These are phyloP conservation scores for Oxyria digyna DNA, from an alignment of 148 eudicot genomes.

Conservation along the genomic window DNA sequence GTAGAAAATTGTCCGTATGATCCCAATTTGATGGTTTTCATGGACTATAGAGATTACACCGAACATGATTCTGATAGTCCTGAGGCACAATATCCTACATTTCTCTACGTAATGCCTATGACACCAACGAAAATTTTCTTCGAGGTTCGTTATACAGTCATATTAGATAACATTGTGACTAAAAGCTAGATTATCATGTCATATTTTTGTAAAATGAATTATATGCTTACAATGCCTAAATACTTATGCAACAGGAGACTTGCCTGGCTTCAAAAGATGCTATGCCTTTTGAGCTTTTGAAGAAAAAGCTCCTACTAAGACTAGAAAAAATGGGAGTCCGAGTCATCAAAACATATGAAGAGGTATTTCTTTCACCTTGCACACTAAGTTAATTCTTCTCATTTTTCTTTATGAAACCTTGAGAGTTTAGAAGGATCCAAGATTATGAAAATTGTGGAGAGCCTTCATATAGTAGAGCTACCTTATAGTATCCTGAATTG, in stretches of 20 bases:
- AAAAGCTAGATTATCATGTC: neutral
- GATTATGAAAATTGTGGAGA: neutral
- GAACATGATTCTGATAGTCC: conserved; percentile 30
- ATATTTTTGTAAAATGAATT: neutral
- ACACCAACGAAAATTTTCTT: conserved; percentile 87
- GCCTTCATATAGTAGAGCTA: neutral
- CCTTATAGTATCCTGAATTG: neutral
- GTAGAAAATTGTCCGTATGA: conserved; percentile 87
- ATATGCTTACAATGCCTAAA: conserved; percentile 4
- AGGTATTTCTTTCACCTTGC: conserved; percentile 30
- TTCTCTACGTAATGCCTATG: conserved; percentile 94
- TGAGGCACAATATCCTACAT: conserved; percentile 82
- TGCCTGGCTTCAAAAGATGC: conserved; percentile 96
- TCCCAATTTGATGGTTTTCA: conserved; percentile 89
- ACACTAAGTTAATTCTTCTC: neutral
- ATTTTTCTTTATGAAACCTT: neutral
- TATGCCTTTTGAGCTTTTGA: conserved; percentile 86
- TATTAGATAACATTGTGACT: neutral
- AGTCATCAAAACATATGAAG: conserved; percentile 64
- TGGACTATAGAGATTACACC: conserved; percentile 84
- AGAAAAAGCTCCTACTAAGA: conserved; percentile 74
- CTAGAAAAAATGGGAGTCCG: conserved; percentile 75
- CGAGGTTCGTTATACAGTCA: conserved; percentile 43
- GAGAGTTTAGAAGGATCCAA: neutral
- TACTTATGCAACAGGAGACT: conserved; percentile 55